A percentile compares a stretch with the other conserved stretches of the same genome.
These are phyloP conservation scores for Oldenlandia corymbosa DNA, from an alignment of 257 asterid species.

Conservation along the genomic window DNA sequence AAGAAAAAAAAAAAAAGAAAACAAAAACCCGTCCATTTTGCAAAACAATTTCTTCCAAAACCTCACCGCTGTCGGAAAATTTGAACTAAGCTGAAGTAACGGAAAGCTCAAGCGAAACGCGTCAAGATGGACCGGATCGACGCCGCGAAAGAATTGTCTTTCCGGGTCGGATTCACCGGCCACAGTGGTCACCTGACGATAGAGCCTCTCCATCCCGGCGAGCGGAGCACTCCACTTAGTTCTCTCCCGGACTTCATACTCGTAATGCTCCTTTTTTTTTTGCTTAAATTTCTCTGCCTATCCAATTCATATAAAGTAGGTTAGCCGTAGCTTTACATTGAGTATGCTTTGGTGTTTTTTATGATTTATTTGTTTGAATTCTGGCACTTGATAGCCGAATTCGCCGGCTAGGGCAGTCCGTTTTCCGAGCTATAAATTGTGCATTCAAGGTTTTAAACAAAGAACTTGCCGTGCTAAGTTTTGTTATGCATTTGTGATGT, in stretches of 20 bases:
- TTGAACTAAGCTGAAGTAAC: not conserved
- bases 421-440: not conserved
- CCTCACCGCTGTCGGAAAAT: not conserved
- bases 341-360: not conserved
- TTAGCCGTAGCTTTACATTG: not conserved
- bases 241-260: slow-evolving; percentile 77
- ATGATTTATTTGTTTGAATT: not conserved
- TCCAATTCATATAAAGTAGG: not conserved
- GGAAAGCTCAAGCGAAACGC: not conserved
- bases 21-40: not conserved
- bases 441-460: too few relatives aligned
- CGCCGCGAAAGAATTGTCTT: slow-evolving; percentile 52
- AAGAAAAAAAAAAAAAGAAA: too few relatives aligned
- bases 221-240: slow-evolving; percentile 47
- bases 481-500: not conserved
- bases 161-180: slow-evolving; percentile 86
- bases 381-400: not conserved
- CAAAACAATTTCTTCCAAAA: not conserved
- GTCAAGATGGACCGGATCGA: slow-evolving; percentile 52
- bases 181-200: slow-evolving; percentile 76
- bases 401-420: not conserved
- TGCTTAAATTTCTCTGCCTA: not conserved
- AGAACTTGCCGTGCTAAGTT: not conserved
- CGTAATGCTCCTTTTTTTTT: slow-evolving; percentile 27
- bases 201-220: slow-evolving; percentile 84